Percentiles rank a stretch among this genome's conserved stretches.
phyloP scores from a whole-genome alignment of 495 filamentous ascomycete genomes.

The Xylaria acuta region DNA sequence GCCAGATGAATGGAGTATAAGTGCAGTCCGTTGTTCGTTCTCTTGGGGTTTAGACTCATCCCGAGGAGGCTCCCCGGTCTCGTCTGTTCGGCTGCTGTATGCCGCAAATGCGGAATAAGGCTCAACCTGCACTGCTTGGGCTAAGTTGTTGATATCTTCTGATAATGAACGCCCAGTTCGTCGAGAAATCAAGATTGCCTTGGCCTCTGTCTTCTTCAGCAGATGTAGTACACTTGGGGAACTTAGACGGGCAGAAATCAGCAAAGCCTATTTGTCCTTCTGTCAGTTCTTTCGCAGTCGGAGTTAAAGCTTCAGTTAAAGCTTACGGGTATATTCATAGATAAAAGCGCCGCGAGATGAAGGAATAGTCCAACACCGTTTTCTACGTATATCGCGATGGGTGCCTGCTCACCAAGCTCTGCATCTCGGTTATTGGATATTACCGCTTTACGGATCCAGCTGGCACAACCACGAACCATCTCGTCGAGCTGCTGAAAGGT shows the following conservation, averaged over 20 bases:
- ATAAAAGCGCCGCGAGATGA: slow-evolving; percentile 39
- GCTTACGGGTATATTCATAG: slow-evolving; percentile 40
- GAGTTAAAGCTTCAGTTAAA: no score
- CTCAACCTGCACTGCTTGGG: not conserved
- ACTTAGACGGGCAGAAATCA: slow-evolving; percentile 43
- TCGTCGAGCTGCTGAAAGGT: not conserved
- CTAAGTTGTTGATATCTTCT: not conserved
- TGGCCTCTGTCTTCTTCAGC: slow-evolving; percentile 29
- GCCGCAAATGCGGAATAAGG: not conserved
- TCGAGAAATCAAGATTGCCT: not conserved
- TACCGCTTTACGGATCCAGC: slow-evolving; percentile 10
- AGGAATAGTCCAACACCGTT: slow-evolving; percentile 43
- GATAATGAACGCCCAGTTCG: not conserved
- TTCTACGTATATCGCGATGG: slow-evolving; percentile 45
- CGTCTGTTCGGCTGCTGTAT: not conserved
- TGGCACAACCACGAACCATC: slow-evolving; percentile 5
- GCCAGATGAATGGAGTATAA: slow-evolving; percentile 57
- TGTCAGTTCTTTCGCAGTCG: not conserved
- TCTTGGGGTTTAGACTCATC: not conserved
- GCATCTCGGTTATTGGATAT: not conserved
- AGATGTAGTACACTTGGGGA: slow-evolving; percentile 38
- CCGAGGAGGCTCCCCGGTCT: not conserved
- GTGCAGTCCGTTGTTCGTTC: slow-evolving; percentile 32
- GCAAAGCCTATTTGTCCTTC: slow-evolving; percentile 27
- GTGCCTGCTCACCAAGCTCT: slow-evolving; percentile 27